These are phyloP conservation scores for Neofusicoccum laricinum DNA, from an alignment of 2,329 filamentous ascomycete species.

Conservation along the genomic window DNA sequence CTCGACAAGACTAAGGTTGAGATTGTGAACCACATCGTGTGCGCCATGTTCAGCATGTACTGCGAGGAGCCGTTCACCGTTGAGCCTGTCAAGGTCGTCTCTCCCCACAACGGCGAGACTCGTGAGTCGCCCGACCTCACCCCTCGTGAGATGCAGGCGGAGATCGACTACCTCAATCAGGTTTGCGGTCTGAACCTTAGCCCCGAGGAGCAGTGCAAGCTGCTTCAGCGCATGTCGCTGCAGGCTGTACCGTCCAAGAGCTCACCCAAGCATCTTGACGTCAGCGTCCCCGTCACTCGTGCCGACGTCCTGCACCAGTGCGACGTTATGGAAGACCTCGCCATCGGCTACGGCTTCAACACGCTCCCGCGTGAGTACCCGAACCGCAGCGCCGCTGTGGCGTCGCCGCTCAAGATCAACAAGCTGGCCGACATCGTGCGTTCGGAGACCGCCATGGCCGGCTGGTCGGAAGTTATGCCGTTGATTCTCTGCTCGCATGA, in stretches of 20 bases:
- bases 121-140: slow-evolving; percentile 77
- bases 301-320: slow-evolving; percentile 95
- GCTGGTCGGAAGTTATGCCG: slow-evolving; percentile 95
- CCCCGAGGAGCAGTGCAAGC: slow-evolving; percentile 70
- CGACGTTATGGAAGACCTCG: slow-evolving; percentile 98
- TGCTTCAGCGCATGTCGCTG: slow-evolving; percentile 87
- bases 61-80: slow-evolving; percentile 82
- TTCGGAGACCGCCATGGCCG: slow-evolving; percentile 84
- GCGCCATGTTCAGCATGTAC: slow-evolving; percentile 95
- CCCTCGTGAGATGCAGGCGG: slow-evolving; percentile 74
- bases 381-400: slow-evolving; percentile 81
- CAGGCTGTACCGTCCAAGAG: slow-evolving; percentile 70
- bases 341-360: slow-evolving; percentile 97
- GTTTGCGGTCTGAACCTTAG: slow-evolving; percentile 81
- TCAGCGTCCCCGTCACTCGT: slow-evolving; percentile 81
- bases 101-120: slow-evolving; percentile 82
- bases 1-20: slow-evolving; percentile 95
- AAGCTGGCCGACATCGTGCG: slow-evolving; percentile 92
- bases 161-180: slow-evolving; percentile 89
- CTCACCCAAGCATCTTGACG: slow-evolving; percentile 68
- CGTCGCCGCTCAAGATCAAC: slow-evolving; percentile 84
- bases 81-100: slow-evolving; percentile 89
- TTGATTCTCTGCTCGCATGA: slow-evolving; percentile 96
- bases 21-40: slow-evolving; percentile 91
- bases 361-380: slow-evolving; percentile 84